Evolutionary conservation across 2,329 filamentous ascomycete species (phyloP).

Genomic region (Aspergillus intermedius): DNA sequence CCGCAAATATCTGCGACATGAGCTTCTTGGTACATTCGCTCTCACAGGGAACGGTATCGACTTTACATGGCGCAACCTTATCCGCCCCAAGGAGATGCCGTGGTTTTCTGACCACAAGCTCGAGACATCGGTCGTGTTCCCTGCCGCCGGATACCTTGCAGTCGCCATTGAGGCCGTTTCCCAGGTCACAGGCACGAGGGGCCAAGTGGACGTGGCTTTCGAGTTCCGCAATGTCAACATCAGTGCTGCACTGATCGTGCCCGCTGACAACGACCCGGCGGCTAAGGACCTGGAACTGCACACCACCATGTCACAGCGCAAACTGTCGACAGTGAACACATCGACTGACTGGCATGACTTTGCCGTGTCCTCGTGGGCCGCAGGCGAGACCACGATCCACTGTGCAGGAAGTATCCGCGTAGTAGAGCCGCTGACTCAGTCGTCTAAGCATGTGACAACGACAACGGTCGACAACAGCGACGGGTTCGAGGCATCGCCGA

Average conservation of each 20-base stretch:
- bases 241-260: not conserved
- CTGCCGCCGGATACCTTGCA: not conserved
- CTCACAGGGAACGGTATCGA: not conserved
- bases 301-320: not conserved
- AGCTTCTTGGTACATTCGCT: not conserved
- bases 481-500: not conserved
- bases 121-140: not conserved
- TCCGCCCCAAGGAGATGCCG: not conserved
- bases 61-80: not conserved
- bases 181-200: too few relatives aligned
- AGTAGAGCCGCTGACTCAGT: not conserved
- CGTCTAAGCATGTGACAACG: not conserved
- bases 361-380: not conserved
- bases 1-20: not conserved
- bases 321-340: not conserved
- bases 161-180: not conserved
- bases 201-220: slow-evolving; percentile 3
- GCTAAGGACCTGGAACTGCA: not conserved
- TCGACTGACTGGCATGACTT: not conserved
- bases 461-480: not conserved
- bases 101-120: not conserved
- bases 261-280: not conserved
- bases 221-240: slow-evolving; percentile 8
- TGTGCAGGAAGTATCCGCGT: too few relatives aligned
- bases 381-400: too few relatives aligned